A percentile compares a stretch with the other conserved stretches of the same genome.
Conservation (phyloP, 2,329 filamentous ascomycete genomes). For the Colletotrichum liaoningense region DNA sequence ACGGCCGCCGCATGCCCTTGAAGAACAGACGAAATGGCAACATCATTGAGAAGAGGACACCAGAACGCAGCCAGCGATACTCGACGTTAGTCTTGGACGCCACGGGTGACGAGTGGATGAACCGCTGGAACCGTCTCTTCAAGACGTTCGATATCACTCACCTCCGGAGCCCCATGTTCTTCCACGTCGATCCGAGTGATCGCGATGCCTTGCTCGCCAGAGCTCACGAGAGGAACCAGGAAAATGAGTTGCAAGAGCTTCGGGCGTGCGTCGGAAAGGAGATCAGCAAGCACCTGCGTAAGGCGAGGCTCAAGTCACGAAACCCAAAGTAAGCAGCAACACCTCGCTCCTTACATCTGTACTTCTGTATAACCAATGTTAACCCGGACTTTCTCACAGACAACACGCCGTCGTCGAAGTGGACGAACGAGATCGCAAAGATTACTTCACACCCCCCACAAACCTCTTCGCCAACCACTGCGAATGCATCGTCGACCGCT, state of each 20-base stretch:
- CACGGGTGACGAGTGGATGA: slow-evolving; percentile 73
- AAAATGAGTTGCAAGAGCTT: slow-evolving; percentile 76
- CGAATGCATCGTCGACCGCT: slow-evolving; percentile 65
- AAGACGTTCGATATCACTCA: slow-evolving; percentile 75
- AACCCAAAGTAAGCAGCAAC: slow-evolving; percentile 31
- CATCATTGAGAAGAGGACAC: slow-evolving; percentile 37
- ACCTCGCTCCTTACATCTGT: slow-evolving; percentile 11
- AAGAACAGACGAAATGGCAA: slow-evolving; percentile 61
- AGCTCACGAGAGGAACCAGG: slow-evolving; percentile 69
- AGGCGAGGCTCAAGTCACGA: slow-evolving; percentile 43
- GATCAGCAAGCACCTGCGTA: slow-evolving; percentile 81
- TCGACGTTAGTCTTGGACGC: slow-evolving; percentile 72
- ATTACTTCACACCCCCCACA: slow-evolving; percentile 75
- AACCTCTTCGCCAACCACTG: slow-evolving; percentile 73
- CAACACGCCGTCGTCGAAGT: slow-evolving; percentile 62
- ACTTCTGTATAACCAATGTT: slow-evolving; percentile 7
- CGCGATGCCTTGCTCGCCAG: slow-evolving; percentile 79
- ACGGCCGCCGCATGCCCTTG: slow-evolving; percentile 69
- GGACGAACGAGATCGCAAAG: slow-evolving; percentile 75
- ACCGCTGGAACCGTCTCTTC: slow-evolving; percentile 78
- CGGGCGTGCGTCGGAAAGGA: slow-evolving; percentile 82
- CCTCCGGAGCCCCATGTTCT: slow-evolving; percentile 84
- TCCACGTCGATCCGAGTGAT: slow-evolving; percentile 82
- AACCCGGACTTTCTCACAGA: slow-evolving; percentile 43
- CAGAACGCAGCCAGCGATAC: slow-evolving; percentile 41